A percentile compares a stretch with the other conserved stretches of the same genome.
Conservation (phyloP, 805 yeast genomes). For the Cyberlindnera euphorbiiphila region DNA sequence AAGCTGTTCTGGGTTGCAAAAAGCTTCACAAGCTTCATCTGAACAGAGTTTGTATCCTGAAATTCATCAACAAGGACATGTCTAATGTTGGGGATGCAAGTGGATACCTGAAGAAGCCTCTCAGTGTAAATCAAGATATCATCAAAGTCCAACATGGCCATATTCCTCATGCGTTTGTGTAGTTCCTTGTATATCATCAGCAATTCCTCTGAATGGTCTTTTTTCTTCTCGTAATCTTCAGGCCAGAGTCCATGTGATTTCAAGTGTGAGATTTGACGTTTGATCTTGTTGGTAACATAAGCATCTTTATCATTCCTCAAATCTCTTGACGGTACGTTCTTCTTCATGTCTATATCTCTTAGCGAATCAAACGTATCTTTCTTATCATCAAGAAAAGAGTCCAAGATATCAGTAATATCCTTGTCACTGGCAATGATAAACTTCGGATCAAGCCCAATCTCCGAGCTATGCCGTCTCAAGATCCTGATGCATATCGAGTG, state of each 20-base stretch:
- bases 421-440: slow-evolving; percentile 62
- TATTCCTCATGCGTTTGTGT: slow-evolving; percentile 41
- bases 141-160: slow-evolving; percentile 70
- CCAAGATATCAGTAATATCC: slow-evolving; percentile 48
- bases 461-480: slow-evolving; percentile 50
- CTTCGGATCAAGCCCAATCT: slow-evolving; percentile 38
- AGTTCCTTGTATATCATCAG: slow-evolving; percentile 46
- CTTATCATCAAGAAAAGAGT: slow-evolving; percentile 30
- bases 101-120: slow-evolving; percentile 37
- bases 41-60: slow-evolving; percentile 84
- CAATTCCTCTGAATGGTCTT: slow-evolving; percentile 31
- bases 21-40: slow-evolving; percentile 60
- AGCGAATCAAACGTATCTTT: slow-evolving; percentile 3
- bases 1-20: slow-evolving; percentile 41
- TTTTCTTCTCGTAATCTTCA: slow-evolving; percentile 33
- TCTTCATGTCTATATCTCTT: slow-evolving; percentile 4
- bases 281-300: slow-evolving; percentile 11
- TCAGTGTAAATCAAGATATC: slow-evolving; percentile 63
- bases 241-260: slow-evolving; percentile 52
- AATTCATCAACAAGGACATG: slow-evolving; percentile 91
- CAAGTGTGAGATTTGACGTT: slow-evolving; percentile 42
- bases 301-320: slow-evolving; percentile 9
- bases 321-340: slow-evolving; percentile 5
- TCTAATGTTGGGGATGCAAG: slow-evolving; percentile 33
- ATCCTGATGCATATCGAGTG: slow-evolving; percentile 75